phyloP scores from a whole-genome alignment of 2,329 filamentous ascomycete genomes.

The Neopestalotiopsis clavispora region DNA sequence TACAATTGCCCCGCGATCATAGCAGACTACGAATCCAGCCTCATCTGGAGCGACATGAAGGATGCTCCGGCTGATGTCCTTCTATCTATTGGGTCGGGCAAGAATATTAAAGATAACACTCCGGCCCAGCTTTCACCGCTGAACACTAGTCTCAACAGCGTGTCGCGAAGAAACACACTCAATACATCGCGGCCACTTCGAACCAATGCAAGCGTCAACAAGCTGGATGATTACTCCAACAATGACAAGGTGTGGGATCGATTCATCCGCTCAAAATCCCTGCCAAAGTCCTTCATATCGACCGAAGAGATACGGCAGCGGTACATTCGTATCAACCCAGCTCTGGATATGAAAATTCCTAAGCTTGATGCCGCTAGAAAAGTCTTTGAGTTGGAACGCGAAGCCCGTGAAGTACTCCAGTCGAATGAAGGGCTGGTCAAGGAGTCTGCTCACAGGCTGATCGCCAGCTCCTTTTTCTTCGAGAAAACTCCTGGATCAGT shows the following conservation, averaged over 20 bases:
- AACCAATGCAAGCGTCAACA: conserved; percentile 3
- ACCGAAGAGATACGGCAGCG: conserved; percentile 25
- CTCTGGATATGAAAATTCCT: conserved; percentile 24
- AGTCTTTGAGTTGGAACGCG: conserved; percentile 27
- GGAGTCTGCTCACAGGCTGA: conserved; percentile 34
- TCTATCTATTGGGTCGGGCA: conserved; percentile 34
- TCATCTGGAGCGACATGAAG: conserved; percentile 33
- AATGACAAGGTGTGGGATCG: conserved; percentile 30
- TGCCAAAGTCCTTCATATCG: conserved; percentile 14
- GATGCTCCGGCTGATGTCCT: conserved; percentile 31
- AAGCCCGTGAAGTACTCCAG: conserved; percentile 30
- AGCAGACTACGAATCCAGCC: conserved; percentile 32
- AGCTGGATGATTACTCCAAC: conserved; percentile 13
- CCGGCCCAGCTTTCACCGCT: conserved; percentile 27
- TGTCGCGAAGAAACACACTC: conserved; percentile 4
- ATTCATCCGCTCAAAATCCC: conserved; percentile 26
- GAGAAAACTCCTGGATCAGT: conserved; percentile 33
- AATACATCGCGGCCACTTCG: conserved; percentile 9
- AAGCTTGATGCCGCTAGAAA: conserved; percentile 9
- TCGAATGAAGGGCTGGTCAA: conserved; percentile 28
- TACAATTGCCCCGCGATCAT: conserved; percentile 31
- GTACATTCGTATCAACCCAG: conserved; percentile 34
- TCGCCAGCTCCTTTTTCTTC: conserved; percentile 38
- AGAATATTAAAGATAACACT: conserved; percentile 27
- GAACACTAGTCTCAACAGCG: conserved; percentile 15